Evolutionary conservation across 306 rosid species (phyloP), one percentile per base, ranked within the genome.

Genomic region (Corylus heterophylla): DNA sequence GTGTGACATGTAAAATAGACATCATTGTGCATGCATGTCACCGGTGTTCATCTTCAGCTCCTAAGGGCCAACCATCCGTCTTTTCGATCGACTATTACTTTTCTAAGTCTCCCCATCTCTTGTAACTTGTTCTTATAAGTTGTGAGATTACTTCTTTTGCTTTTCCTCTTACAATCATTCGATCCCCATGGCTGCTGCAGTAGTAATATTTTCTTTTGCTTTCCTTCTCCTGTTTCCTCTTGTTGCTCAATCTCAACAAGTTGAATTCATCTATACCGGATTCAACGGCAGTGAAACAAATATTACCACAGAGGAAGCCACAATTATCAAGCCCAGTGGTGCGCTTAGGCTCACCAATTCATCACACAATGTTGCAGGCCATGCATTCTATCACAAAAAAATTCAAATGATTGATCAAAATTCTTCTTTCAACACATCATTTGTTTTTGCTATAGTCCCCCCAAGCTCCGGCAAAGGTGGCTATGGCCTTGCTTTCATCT

Each of bases 401-500:
- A 35, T 92, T 12, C 75, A 5, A 51, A 75, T 92, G 3, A 59
- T 3, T 10, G 37, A 80, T 4, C 48, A 56, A 4, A 50, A 45
- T 16, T 67, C 86, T 69, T 31, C 62, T 68, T 92, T 92, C 82
- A 89, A 84, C 73, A 89, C 96, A 27, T 78, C 70, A 47, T 86
- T 92, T 70, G 96, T 92, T 27, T 92, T 90, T 75, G 89, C 93
- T 35, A 89, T 92, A 13, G 79, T 79, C 9, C 56, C 89, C 0
- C 69, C 90, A 10, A 50, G 27, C 35, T 51, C 89, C 14, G 81
- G 84, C 78, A 10, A 9, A 17, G 91, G 93, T 0, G 97, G 97
- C 31, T 90, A 58, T 12, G 97, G 97, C 73, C 79, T 92, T 31
- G 88, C 95, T 74, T 89, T 92, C 85, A 74, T 86, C 67, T 62